A percentile compares a stretch with the other conserved stretches of the same genome.
Conservation (phyloP, 768 basidiomycete genomes). For the Candolleomyces aberdarensis region DNA sequence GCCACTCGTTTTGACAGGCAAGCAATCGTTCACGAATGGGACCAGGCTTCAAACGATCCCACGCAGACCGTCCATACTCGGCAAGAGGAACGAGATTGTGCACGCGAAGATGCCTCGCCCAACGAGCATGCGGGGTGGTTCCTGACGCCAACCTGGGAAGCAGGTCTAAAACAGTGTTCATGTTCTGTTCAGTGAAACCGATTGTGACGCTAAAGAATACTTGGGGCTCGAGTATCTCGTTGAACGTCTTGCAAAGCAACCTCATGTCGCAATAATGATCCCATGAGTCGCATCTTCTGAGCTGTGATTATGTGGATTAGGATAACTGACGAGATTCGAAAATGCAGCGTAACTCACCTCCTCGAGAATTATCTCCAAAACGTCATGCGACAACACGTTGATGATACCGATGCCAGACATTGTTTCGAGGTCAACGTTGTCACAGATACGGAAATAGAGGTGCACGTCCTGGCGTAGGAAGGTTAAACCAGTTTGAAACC, state of each 20-base stretch:
- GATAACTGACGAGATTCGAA: background rate
- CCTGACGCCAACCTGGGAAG: background rate
- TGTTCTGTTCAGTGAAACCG: background rate
- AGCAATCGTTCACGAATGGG: too few species aligned
- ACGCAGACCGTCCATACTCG: background rate
- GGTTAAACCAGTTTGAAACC: too few species aligned
- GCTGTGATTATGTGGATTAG: background rate
- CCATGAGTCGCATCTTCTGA: background rate
- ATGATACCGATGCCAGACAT: background rate
- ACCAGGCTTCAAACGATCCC: background rate
- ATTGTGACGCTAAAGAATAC: background rate
- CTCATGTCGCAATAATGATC: background rate
- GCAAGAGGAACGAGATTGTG: too few species aligned
- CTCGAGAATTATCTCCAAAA: background rate
- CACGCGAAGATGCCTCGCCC: background rate
- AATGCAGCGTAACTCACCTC: background rate
- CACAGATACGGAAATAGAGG: too few species aligned
- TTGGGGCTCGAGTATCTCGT: background rate
- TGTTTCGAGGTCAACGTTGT: too few species aligned
- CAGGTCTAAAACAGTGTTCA: background rate
- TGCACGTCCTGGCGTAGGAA: too few species aligned
- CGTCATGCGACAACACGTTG: background rate
- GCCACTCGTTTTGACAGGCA: too few species aligned
- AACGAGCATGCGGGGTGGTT: background rate
- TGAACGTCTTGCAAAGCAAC: background rate